phyloP scores from a whole-genome alignment of 2,329 filamentous ascomycete genomes.

The Alternaria tenuissima region DNA sequence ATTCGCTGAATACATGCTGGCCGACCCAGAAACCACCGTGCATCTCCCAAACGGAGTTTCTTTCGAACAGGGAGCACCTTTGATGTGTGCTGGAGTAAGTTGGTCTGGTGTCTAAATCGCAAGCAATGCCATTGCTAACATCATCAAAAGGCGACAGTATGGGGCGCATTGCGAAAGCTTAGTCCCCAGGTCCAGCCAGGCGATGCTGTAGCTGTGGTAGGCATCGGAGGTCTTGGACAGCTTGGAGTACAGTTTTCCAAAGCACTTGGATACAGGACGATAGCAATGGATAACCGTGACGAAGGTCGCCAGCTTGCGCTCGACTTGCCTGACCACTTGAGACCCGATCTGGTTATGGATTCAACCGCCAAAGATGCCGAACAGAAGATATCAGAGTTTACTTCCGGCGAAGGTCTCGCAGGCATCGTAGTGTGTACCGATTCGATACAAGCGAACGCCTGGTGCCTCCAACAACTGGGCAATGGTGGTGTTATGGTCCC shows the following conservation, averaged over 20 bases:
- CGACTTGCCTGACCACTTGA: conserved; percentile 24
- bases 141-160: conserved; percentile 31
- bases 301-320: conserved; percentile 32
- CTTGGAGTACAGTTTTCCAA: conserved; percentile 76
- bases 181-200: conserved; percentile 61
- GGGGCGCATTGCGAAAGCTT: conserved; percentile 34
- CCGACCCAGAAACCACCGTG: conserved; percentile 40
- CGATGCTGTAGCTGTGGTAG: conserved; percentile 80
- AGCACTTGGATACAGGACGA: conserved; percentile 32
- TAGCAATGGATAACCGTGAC: conserved; percentile 38
- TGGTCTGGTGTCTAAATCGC: neutral
- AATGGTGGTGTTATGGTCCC: conserved; percentile 36
- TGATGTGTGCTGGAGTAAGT: conserved; percentile 49
- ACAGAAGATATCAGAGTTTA: conserved; percentile 25
- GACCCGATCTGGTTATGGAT: conserved; percentile 32
- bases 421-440: conserved; percentile 40
- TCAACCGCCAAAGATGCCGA: conserved; percentile 22
- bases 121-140: conserved; percentile 4
- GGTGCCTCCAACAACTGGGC: conserved; percentile 35
- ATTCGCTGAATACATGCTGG: conserved; percentile 46
- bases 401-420: conserved; percentile 32
- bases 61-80: conserved; percentile 42
- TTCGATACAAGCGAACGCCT: conserved; percentile 31
- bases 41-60: conserved; percentile 31
- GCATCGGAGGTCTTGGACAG: conserved; percentile 81